Base-by-base conservation (phyloP, 2,329 filamentous ascomycete species). In the Calonectria multiphialidica region DNA sequence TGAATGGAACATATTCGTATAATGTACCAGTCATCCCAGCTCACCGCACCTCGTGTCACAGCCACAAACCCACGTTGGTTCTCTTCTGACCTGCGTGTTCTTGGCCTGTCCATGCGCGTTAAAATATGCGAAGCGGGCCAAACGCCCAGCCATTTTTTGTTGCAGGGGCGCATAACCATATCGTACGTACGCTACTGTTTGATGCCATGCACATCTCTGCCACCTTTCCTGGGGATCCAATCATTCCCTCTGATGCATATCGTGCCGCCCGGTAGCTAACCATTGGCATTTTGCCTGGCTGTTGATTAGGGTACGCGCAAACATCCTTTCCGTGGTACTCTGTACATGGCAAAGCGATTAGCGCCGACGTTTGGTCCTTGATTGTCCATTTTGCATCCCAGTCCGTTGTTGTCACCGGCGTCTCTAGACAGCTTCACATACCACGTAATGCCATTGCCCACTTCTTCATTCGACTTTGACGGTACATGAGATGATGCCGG, bases 401-500 rank as follows among this genome's bases (percentile, higher is more conserved):
- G 30, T n/a, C 35, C 35, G 15, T 13, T 33, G 25, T 40, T n/a
- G 21, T 10, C 35, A 33, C 25, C 33, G 8, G 53, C 53, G 33
- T 37, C 53, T 53, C 2, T 23, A 40, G 53, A 40, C 33, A 25
- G 10, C 33, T 35, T 57, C 53, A 57, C 21, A n/a, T 16, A 23
- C n/a, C 35, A 40, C 30, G 35, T 59, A 59, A 59, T 59, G 53
- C 35, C 37, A 62, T 42, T 62, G 37, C 40, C 57, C 57, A 42
- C 40, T 45, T 62, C 18, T 55, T 66, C 47, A 53, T 7, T 50
- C 35, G 35, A 35, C 44, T 67, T n/a, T 40, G 42, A 50, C 55
- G 59, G 55, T 30, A 45, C 33, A 53, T 61, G 62, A 71, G 44
- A 42, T 67, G 64, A 67, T 62, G 47, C 63, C 69, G 69, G 69